Base-by-base conservation (phyloP, 441 rosid species). In the Populus hybrid region DNA sequence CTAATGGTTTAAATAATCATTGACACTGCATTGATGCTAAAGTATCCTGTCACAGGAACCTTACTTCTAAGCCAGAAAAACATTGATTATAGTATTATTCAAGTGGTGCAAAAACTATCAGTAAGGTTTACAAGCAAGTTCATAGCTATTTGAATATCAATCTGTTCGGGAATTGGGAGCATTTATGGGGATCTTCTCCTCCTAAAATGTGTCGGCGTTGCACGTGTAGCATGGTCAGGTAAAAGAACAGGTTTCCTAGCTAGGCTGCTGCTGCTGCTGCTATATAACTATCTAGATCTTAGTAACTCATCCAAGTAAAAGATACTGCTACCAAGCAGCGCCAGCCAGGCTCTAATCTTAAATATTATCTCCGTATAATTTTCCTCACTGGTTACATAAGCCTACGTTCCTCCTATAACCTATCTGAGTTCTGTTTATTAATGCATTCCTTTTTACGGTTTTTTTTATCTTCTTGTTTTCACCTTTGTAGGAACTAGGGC, bases 131-230 rank as follows among this genome's bases (percentile, higher is more conserved):
- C 31, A 29, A 29, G 31, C 31, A 29, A 3, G 31, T 29, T 29
- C 31, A 29, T 29, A 29, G 31, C 31, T 29, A 29, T 29, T 29
- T 29, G 31, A 29, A 29, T 29, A 29, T 29, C 31, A 29, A 29
- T 29, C 3, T 29, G 31, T 3, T 29, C 31, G 31, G 31, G 31
- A 29, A 29, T 29, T 29, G 31, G 31, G 31, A 29, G 31, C 31
- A 29, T 29, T 29, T 29, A 29, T 29, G 31, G 31, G 31, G 59
- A 6, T 8, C 23, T 3, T n/a, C 31, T 29, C 0, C 31, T 29
- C 31, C 31, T 9, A 20, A 78, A 8, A 10, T 7, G 74, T 82
- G 87, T 85, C 86, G 88, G 87, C 88, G 86, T 77, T 82, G 88
- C 90, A 85, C 90, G 86, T 87, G 88, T 76, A 73, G 26, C 61